Base-by-base conservation (phyloP, 495 filamentous ascomycete species). In the Daldinia decipiens region DNA sequence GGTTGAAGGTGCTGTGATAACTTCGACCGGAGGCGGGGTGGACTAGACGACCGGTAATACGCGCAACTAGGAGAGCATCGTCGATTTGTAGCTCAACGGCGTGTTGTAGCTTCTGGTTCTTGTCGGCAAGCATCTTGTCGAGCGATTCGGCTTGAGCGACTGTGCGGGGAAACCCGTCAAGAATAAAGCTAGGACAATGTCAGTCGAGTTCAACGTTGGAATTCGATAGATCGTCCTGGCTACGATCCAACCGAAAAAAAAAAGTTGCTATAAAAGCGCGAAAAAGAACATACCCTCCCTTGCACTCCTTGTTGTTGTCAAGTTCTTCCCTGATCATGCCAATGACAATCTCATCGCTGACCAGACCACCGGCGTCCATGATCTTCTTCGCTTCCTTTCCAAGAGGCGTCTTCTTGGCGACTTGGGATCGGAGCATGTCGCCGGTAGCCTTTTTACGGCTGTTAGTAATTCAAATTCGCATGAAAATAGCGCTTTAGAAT, bases 331-430 rank as follows among this genome's bases (percentile, higher is more conserved):
- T 93, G 84, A 99, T 99, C 96, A 99, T 99, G 80, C 93, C 92
- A 78, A 99, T 89, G 87, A 99, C 94, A 78, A 99, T 99, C 79
- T 98, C 96, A 78, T 99, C 95, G 81, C 93, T 97, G 76, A 99
- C 95, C 62, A 99, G 88, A 62, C 94, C 95, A 74, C 95, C 95
- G 77, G 94, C 90, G 75, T 99, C 95, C 95, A 99, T 99, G 82
- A 99, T 99, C 90, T 99, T 99, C 91, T 99, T 99, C 65, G 95
- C 95, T 84, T 97, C 93, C 79, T 91, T 89, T 65, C 95, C 95
- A 69, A 99, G 88, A 21, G 91, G 82, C 52, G 96, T 99, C 88
- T 98, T 98, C 86, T 96, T 97, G 67, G 95, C 92, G 79, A 99
- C 96, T 81, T 99, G 95, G 70, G 94, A 95, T 65, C 95, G 93